Evolutionary conservation across 352 stramenopile species (phyloP).

Genomic region (Globisporangium okanoganense): DNA sequence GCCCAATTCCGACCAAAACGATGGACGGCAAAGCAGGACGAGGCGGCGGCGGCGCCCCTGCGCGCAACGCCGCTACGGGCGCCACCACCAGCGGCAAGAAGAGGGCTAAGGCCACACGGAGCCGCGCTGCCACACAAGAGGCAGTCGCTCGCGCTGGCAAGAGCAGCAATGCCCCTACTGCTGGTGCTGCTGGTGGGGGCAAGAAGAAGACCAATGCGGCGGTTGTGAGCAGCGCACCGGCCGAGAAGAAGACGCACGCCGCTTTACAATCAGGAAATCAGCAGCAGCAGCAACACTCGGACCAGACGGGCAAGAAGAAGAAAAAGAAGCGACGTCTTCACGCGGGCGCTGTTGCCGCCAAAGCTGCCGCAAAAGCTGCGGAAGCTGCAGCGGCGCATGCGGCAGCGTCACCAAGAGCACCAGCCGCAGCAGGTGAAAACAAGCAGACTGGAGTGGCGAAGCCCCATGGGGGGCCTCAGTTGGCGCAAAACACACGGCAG

Average conservation of each 20-base stretch:
- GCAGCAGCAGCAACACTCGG: neutral
- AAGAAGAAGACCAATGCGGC: neutral
- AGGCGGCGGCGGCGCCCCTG: neutral
- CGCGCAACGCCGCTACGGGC: neutral
- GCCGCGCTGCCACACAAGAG: neutral
- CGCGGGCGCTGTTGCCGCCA: neutral
- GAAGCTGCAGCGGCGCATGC: neutral
- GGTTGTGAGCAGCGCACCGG: neutral
- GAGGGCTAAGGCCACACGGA: neutral
- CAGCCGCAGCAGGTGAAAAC: neutral
- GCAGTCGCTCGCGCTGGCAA: neutral
- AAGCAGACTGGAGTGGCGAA: neutral
- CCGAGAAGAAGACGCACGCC: neutral
- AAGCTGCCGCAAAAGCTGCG: neutral
- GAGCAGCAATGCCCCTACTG: neutral
- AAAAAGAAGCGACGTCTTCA: slow-evolving; percentile 8
- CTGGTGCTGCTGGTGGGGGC: neutral
- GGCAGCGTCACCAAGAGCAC: neutral
- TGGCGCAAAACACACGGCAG: neutral
- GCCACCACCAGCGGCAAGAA: neutral
- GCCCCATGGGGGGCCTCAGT: neutral
- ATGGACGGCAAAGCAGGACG: slow-evolving; percentile 1
- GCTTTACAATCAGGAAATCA: neutral
- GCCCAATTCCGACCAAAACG: too few species aligned
- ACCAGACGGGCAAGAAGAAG: slow-evolving; percentile 8